These are phyloP conservation scores for Kondoa malvinella DNA, from an alignment of 768 basidiomycete species.

Conservation along the genomic window DNA sequence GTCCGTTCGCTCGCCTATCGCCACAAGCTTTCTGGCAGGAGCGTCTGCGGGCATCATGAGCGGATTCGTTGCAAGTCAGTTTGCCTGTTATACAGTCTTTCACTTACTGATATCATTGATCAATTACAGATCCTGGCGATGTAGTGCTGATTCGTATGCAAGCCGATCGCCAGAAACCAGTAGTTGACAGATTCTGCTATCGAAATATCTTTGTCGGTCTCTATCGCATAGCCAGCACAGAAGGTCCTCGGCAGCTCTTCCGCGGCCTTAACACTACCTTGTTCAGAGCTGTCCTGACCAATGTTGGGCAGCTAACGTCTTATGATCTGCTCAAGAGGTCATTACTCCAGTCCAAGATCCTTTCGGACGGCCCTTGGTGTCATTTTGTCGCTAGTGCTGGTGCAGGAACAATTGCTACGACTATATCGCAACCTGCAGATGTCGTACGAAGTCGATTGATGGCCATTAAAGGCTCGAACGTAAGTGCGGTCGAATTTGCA, in stretches of 20 bases:
- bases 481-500: too few relatives aligned
- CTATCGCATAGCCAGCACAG: not conserved
- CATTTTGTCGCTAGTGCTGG: not conserved
- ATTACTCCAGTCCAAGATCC: not conserved
- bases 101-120: not conserved
- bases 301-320: not conserved
- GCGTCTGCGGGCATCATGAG: not conserved
- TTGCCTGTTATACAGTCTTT: not conserved
- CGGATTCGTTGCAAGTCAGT: not conserved
- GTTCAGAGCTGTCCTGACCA: slow-evolving; percentile 1
- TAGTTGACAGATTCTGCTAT: not conserved
- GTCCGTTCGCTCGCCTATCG: not conserved
- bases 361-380: not conserved
- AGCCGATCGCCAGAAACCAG: not conserved
- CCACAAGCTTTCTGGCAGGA: not conserved
- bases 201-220: not conserved
- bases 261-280: not conserved
- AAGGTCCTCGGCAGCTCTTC: not conserved
- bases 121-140: not conserved
- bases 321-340: slow-evolving; percentile 1
- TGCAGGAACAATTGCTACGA: not conserved
- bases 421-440: not conserved
- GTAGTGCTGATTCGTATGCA: slow-evolving; percentile 1
- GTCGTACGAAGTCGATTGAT: not conserved
- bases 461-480: too few relatives aligned